Evolutionary conservation across 768 basidiomycete species (phyloP).

Genomic region (Mycena floridula): DNA sequence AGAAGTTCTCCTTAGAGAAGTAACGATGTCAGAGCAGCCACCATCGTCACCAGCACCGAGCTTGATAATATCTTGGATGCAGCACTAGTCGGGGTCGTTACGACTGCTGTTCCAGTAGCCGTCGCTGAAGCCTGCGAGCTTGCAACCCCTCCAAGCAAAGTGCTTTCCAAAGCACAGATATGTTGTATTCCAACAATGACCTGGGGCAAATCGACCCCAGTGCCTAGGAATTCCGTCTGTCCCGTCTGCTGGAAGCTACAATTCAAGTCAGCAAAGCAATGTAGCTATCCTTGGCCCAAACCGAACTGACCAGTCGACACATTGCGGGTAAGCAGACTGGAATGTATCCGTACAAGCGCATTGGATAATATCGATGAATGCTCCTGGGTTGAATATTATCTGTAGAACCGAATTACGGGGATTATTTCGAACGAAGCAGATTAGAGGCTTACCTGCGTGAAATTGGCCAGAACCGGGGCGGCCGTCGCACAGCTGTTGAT

Average conservation of each 20-base stretch:
- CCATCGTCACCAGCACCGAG: neutral
- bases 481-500: slow-evolving; percentile 57
- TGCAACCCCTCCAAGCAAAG: slow-evolving; percentile 47
- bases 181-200: slow-evolving; percentile 44
- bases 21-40: neutral
- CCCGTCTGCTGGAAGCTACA: slow-evolving; percentile 51
- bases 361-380: slow-evolving; percentile 55
- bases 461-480: slow-evolving; percentile 50
- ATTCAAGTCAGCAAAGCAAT: neutral
- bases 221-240: slow-evolving; percentile 41
- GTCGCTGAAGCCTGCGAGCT: slow-evolving; percentile 34
- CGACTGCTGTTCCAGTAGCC: slow-evolving; percentile 17
- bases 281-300: too few species aligned
- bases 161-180: slow-evolving; percentile 46
- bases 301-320: slow-evolving; percentile 54
- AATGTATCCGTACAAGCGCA: slow-evolving; percentile 54
- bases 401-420: slow-evolving; percentile 14
- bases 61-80: neutral
- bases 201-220: slow-evolving; percentile 37
- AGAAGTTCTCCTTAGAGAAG: too few species aligned
- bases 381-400: slow-evolving; percentile 61
- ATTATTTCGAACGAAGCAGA: neutral
- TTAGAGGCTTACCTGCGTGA: slow-evolving; percentile 37
- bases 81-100: slow-evolving; percentile 19
- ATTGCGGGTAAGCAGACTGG: slow-evolving; percentile 51